phyloP scores from a whole-genome alignment of 78 protist genomes.

The Dictyostelium intermedium region DNA sequence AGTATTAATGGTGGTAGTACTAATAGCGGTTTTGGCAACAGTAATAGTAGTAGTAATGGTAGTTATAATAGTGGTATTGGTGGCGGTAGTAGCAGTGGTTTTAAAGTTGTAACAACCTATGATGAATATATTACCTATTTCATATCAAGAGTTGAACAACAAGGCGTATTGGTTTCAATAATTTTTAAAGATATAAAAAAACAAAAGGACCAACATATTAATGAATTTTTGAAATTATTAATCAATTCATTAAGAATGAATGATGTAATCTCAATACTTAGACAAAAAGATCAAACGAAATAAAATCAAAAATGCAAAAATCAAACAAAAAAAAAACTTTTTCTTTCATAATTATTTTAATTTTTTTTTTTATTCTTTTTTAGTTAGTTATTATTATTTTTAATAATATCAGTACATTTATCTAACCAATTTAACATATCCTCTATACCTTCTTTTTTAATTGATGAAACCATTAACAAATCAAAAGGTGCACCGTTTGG shows the following conservation, averaged over 20 bases:
- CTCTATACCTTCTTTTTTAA: not conserved
- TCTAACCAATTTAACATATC: constrained; percentile 13
- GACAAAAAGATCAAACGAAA: constrained; percentile 8
- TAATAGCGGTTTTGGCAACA: not conserved
- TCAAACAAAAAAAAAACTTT: too few species aligned
- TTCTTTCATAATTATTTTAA: too few species aligned
- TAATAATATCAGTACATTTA: constrained; percentile 15
- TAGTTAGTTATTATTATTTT: not conserved
- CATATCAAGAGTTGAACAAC: constrained; percentile 19
- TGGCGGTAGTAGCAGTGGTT: not conserved
- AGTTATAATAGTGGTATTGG: not conserved
- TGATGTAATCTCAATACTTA: constrained; percentile 1
- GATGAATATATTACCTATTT: constrained; percentile 45
- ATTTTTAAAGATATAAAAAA: constrained; percentile 49
- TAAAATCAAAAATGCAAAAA: not conserved
- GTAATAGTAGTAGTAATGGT: not conserved
- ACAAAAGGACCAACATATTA: constrained; percentile 49
- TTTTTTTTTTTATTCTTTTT: not conserved
- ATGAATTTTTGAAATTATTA: constrained; percentile 28
- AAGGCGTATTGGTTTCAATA: constrained; percentile 15
- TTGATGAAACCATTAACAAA: not conserved
- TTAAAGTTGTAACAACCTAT: not conserved
- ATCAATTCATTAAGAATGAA: constrained; percentile 16
- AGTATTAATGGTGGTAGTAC: not conserved
- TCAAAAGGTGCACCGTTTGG: not conserved